These are phyloP conservation scores for Peltaster fructicola DNA, from an alignment of 2,329 filamentous ascomycete genomes.

Conservation along the genomic window DNA sequence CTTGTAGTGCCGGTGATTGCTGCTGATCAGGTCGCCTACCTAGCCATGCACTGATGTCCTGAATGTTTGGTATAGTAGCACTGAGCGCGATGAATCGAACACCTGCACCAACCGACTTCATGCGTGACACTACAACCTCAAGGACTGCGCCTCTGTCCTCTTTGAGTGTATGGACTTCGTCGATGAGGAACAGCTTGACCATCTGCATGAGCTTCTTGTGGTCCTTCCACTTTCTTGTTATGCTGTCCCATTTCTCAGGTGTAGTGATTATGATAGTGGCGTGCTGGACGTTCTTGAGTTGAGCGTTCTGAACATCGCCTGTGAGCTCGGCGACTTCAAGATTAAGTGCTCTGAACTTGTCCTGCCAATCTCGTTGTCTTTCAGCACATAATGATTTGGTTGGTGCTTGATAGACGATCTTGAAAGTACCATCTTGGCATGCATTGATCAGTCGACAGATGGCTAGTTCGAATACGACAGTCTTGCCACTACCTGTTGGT, in stretches of 20 bases:
- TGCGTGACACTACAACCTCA: slow-evolving; percentile 69
- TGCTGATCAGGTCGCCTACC: slow-evolving; percentile 45
- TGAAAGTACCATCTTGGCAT: slow-evolving; percentile 44
- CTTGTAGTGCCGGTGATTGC: slow-evolving; percentile 44
- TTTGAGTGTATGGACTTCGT: slow-evolving; percentile 76
- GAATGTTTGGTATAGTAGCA: slow-evolving; percentile 67
- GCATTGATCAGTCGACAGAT: slow-evolving; percentile 52
- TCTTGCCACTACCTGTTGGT: slow-evolving; percentile 76
- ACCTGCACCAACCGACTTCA: slow-evolving; percentile 62
- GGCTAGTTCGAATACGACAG: slow-evolving; percentile 61
- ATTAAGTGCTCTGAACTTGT: slow-evolving; percentile 51
- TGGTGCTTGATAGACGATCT: slow-evolving; percentile 70
- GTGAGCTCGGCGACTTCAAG: slow-evolving; percentile 62
- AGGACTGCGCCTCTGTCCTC: slow-evolving; percentile 62
- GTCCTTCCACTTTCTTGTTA: slow-evolving; percentile 75
- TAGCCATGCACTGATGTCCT: slow-evolving; percentile 66
- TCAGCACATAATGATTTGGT: slow-evolving; percentile 72
- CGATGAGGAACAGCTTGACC: slow-evolving; percentile 65
- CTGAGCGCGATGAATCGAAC: slow-evolving; percentile 68
- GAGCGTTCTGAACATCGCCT: slow-evolving; percentile 54
- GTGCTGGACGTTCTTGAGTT: slow-evolving; percentile 50
- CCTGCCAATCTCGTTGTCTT: slow-evolving; percentile 57
- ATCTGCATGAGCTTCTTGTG: slow-evolving; percentile 56
- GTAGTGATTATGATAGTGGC: slow-evolving; percentile 75
- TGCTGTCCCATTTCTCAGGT: slow-evolving; percentile 82